Conservation (phyloP, 208 protist species). For the Histomonas meleagridis region DNA sequence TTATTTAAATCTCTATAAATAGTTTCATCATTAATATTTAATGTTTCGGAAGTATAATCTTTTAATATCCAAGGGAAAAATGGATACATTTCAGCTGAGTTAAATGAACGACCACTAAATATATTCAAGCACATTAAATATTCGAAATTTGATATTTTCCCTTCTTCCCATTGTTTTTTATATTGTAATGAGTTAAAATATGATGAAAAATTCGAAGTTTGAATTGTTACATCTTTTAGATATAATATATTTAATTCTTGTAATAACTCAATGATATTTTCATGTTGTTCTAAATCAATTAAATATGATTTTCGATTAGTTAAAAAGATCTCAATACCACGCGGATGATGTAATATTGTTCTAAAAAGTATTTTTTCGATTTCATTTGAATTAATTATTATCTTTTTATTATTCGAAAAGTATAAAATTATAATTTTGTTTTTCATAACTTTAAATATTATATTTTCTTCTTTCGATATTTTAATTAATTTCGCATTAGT, state of each 20-base stretch:
- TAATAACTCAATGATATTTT: too few species aligned
- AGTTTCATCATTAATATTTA: not conserved
- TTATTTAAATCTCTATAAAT: not conserved
- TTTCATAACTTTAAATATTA: too few species aligned
- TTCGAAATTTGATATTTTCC: slow-evolving; percentile 9
- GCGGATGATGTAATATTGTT: not conserved
- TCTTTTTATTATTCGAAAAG: too few species aligned
- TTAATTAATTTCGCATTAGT: too few species aligned
- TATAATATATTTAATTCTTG: too few species aligned
- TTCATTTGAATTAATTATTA: not conserved
- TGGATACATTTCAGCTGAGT: not conserved
- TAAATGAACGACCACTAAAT: not conserved
- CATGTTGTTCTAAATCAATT: too few species aligned
- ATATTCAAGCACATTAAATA: not conserved
- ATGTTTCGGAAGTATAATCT: not conserved
- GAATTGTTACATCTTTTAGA: too few species aligned
- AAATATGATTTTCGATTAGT: not conserved
- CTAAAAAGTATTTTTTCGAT: not conserved
- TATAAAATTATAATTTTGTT: too few species aligned
- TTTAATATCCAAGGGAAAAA: not conserved
- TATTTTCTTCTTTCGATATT: too few species aligned
- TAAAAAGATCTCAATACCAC: not conserved
- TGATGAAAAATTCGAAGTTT: not conserved
- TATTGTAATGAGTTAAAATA: not conserved
- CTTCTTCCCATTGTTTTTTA: not conserved